Base-by-base conservation (phyloP, 768 basidiomycete species). In the Coprinellus micaceus region DNA sequence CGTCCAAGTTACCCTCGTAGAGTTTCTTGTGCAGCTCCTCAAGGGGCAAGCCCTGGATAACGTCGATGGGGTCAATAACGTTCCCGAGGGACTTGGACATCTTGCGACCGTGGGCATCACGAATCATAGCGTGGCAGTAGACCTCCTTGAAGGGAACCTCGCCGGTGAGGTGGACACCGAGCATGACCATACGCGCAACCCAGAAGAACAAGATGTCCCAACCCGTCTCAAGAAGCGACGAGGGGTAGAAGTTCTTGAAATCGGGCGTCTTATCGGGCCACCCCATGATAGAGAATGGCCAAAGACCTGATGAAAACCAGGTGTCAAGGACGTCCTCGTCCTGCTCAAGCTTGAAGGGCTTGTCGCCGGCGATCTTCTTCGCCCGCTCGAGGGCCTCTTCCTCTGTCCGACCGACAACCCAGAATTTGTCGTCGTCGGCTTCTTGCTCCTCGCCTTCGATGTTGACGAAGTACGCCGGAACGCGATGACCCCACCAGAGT, bases 151-250 rank as follows among this genome's bases (percentile, higher is more conserved):
- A 99, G 1, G 97, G 97, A 77, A 99, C 82, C 65, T 89, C 71
- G 25, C 82, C 94, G 0, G 97, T 99, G 45, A 98, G 83, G 55
- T 88, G 81, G 63, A 93, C 74, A 41, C 97, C 96, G 33, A 98
- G 84, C 65, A 99, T 75, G 48, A 91, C 96, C 96, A 98, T 99
- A 41, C 97, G 89, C 15, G 97, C 95, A 6, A 98, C 96, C 97
- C 97, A 99, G 83, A 98, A 98, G 81, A 95, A 95, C n/a, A 99
- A 72, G 64, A 98, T 98, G 61, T 98, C 97, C 96, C 97, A 98
- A 45, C 97, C 97, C 0, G 97, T 99, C 74, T 98, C 97, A 28
- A 98, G 83, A 43, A 98, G 63, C n/a, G 86, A 82, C 2, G 91
- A 74, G 0, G 97, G 97, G 70, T 95, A 99, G 76, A 91, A 98